A percentile compares a stretch with the other conserved stretches of the same genome.
Conservation (phyloP, 2,329 filamentous ascomycete species). For the Celoporthe dispersa region DNA sequence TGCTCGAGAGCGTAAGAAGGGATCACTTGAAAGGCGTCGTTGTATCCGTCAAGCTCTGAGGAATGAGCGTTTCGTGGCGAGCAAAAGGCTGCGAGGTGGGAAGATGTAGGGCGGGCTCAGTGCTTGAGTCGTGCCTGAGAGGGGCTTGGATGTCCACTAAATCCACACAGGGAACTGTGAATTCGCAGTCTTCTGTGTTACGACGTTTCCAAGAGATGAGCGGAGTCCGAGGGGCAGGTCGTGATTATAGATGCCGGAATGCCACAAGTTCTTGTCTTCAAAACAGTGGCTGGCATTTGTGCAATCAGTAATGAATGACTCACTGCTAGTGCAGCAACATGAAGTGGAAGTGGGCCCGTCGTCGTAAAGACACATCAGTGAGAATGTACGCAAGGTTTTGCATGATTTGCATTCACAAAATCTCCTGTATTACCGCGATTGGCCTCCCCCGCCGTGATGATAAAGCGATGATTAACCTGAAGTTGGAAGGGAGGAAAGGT, state of each 20-base stretch:
- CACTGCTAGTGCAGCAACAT: not conserved
- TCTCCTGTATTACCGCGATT: not conserved
- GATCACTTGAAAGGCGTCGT: not conserved
- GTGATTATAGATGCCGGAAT: not conserved
- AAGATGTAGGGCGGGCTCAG: not conserved
- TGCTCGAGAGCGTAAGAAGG: not conserved
- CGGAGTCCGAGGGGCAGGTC: not conserved
- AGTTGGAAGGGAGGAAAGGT: not conserved
- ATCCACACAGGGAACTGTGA: not conserved
- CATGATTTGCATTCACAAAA: not conserved
- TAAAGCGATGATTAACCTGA: not conserved
- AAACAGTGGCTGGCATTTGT: not conserved
- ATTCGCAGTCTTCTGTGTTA: not conserved
- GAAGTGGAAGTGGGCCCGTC: not conserved
- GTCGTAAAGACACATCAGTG: not conserved
- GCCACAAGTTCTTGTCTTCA: not conserved
- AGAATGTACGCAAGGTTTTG: not conserved
- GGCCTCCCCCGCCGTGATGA: not conserved
- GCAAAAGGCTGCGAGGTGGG: not conserved
- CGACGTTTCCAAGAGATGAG: not conserved
- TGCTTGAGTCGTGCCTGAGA: not conserved
- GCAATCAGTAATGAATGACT: not conserved
- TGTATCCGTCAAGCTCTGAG: not conserved
- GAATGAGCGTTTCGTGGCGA: too few species aligned
- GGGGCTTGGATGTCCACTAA: not conserved